Conservation (phyloP, 495 filamentous ascomycete species). For the Amorphotheca resinae region DNA sequence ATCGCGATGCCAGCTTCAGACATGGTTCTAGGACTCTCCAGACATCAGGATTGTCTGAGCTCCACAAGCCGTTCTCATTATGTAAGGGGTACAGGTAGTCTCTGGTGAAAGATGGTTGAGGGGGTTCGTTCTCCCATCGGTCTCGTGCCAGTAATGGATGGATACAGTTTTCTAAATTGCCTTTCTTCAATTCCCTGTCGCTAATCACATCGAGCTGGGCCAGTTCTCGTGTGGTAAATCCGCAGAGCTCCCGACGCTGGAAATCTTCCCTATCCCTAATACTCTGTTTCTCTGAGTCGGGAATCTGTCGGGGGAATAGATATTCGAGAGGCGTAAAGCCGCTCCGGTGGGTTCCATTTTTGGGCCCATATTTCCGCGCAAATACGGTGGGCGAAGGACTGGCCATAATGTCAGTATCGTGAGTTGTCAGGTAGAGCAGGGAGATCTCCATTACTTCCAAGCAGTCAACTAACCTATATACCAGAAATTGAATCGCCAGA, state of each 20-base stretch:
- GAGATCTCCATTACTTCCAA: no score
- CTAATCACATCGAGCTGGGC: not conserved
- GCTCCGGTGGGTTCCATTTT: not conserved
- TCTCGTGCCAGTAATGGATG: not conserved
- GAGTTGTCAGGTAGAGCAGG: no score
- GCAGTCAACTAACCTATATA: no score
- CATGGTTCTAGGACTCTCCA: conserved; percentile 4
- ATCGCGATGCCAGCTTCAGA: conserved; percentile 3
- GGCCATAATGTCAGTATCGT: no score
- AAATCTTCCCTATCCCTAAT: no score
- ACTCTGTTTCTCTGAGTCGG: no score
- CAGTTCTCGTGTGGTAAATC: not conserved
- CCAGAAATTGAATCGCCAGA: no score
- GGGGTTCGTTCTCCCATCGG: not conserved
- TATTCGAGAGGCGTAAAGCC: not conserved
- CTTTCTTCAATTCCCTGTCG: not conserved
- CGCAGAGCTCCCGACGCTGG: not conserved
- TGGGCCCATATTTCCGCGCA: not conserved
- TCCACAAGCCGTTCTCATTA: conserved; percentile 4
- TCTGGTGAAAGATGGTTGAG: not conserved
- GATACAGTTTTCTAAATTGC: not conserved
- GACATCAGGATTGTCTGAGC: conserved; percentile 4
- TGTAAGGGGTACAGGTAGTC: conserved; percentile 5
- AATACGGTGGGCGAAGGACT: not conserved
- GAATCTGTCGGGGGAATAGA: no score